These are phyloP conservation scores for Argentina anserina DNA, from an alignment of 306 rosid genomes.

Conservation along the genomic window DNA sequence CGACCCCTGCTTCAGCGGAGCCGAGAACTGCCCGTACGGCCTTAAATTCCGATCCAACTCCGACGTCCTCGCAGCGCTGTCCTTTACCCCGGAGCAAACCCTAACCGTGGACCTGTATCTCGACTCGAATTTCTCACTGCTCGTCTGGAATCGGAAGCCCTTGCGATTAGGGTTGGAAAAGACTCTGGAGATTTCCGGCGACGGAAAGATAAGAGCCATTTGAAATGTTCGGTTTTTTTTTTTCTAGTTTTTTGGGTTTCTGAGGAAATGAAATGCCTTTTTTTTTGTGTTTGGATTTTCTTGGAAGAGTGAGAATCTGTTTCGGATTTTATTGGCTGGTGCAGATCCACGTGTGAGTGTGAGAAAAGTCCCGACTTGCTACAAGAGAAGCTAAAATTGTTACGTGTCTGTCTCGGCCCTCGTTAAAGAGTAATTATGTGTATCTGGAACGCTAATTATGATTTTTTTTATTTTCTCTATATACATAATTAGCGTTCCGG, in stretches of 20 bases:
- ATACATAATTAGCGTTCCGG: too few species aligned
- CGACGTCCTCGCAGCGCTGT: conserved; percentile 26
- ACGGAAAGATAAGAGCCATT: conserved; percentile 60
- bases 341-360: not conserved
- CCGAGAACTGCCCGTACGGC: conserved; percentile 58
- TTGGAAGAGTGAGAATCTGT: conserved; percentile 24
- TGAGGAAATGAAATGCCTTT: conserved; percentile 9
- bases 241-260: too few species aligned
- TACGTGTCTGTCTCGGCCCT: too few species aligned
- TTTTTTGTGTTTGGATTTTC: not conserved
- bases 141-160: conserved; percentile 32
- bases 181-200: conserved; percentile 37
- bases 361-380: not conserved
- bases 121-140: conserved; percentile 25
- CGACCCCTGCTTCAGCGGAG: conserved; percentile 54
- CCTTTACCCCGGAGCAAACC: conserved; percentile 23
- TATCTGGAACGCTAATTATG: too few species aligned
- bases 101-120: conserved; percentile 29
- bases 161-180: conserved; percentile 32
- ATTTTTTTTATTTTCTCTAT: too few species aligned
- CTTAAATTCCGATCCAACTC: conserved; percentile 30
- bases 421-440: too few species aligned
- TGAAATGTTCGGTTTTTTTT: not conserved
- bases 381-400: too few species aligned
- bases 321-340: conserved; percentile 31